Conservation (phyloP, 495 filamentous ascomycete genomes). For the Penicillium cataractarum region DNA sequence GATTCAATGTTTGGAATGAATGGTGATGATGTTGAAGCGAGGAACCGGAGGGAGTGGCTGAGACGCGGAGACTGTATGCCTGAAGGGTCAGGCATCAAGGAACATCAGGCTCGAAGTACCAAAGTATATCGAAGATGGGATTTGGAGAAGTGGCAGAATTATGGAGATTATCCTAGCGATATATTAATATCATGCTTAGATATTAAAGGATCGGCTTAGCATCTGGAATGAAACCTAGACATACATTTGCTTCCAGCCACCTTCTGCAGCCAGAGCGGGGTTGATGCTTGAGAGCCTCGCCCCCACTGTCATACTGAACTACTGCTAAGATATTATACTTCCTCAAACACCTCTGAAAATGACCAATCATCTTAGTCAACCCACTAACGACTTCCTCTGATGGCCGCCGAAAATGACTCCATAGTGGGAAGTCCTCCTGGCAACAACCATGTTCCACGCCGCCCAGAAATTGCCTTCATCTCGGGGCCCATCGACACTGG, state of each 20-base stretch:
- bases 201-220: no score
- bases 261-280: not conserved
- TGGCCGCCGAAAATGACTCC: not conserved
- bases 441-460: not conserved
- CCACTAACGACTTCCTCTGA: not conserved
- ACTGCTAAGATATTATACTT: not conserved
- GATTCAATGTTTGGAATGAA: not conserved
- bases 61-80: not conserved
- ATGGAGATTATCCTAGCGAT: no score
- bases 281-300: not conserved
- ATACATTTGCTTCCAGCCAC: no score
- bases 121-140: not conserved
- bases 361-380: not conserved
- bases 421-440: not conserved
- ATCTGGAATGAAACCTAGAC: no score
- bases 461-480: constrained; percentile 29
- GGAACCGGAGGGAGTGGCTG: not conserved
- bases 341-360: not conserved
- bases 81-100: not conserved
- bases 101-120: not conserved
- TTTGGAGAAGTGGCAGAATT: no score
- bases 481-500: constrained; percentile 35
- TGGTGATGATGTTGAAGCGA: not conserved
- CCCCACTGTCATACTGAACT: no score
- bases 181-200: no score